phyloP scores from a whole-genome alignment of 495 filamentous ascomycete genomes.

The Neohortaea acidophila region DNA sequence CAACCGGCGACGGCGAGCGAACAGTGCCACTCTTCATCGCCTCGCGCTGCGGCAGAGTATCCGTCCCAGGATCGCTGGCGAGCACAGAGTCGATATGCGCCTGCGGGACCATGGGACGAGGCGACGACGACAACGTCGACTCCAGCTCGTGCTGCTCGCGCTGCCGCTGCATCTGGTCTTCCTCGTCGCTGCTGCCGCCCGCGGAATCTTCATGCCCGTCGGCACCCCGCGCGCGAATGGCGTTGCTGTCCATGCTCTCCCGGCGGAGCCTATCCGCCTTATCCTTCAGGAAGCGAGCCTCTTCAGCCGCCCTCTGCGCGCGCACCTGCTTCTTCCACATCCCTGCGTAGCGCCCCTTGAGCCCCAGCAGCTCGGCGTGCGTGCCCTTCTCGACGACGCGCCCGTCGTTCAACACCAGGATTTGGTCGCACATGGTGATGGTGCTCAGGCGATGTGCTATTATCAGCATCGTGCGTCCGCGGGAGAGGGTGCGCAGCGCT shows the following conservation, averaged over 20 bases:
- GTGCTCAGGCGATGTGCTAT: constrained; percentile 86
- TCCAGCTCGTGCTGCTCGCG: background rate
- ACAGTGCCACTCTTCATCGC: constrained; percentile 3
- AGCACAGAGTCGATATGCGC: constrained; percentile 6
- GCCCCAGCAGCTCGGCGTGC: constrained; percentile 65
- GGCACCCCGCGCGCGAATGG: background rate
- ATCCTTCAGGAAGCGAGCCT: constrained; percentile 43
- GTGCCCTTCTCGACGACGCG: constrained; percentile 72
- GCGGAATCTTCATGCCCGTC: constrained; percentile 17
- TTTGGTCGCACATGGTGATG: constrained; percentile 87
- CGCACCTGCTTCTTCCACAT: constrained; percentile 97
- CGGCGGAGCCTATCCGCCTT: constrained; percentile 41
- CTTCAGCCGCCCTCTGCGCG: constrained; percentile 67
- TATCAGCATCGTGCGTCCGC: constrained; percentile 71
- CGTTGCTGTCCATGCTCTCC: constrained; percentile 20
- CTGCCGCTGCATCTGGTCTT: constrained; percentile 7
- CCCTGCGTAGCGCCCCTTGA: constrained; percentile 64
- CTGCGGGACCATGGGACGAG: constrained; percentile 1
- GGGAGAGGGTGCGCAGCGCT: constrained; percentile 61
- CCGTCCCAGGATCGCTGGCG: constrained; percentile 4
- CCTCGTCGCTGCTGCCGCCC: constrained; percentile 24
- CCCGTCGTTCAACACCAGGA: constrained; percentile 78
- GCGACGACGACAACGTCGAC: constrained; percentile 3
- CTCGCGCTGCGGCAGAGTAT: constrained; percentile 3
- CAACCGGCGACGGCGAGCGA: constrained; percentile 8